Percentiles rank a stretch among this genome's conserved stretches.
These are phyloP conservation scores for Sugiyamaella pinicola DNA, from an alignment of 1,139 yeast species.

Conservation along the genomic window DNA sequence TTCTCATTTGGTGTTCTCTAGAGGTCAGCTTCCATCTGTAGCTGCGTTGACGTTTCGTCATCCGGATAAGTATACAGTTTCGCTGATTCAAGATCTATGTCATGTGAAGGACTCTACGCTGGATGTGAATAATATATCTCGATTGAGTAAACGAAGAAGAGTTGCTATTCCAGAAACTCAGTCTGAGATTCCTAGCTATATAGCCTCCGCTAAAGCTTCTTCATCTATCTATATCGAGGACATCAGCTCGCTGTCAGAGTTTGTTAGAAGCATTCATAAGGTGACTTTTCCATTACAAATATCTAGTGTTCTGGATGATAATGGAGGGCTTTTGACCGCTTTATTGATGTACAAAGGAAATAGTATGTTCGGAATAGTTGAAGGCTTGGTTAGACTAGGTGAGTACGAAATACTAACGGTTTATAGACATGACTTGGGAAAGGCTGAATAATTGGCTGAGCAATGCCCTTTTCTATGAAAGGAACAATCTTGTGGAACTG, in stretches of 20 bases:
- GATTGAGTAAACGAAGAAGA: conserved; percentile 19
- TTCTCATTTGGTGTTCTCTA: conserved; percentile 36
- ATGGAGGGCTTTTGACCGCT: conserved; percentile 29
- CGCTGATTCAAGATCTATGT: conserved; percentile 25
- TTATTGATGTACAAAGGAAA: conserved; percentile 32
- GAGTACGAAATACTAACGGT: conserved; percentile 10
- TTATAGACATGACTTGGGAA: conserved; percentile 29
- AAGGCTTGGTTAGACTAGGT: too few species aligned
- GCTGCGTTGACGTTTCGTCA: conserved; percentile 35
- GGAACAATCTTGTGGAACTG: conserved; percentile 18
- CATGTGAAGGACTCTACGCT: conserved; percentile 28
- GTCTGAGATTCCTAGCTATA: neutral
- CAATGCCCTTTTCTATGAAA: conserved; percentile 27
- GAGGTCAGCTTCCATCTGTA: conserved; percentile 30
- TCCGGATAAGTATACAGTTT: conserved; percentile 35
- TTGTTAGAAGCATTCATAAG: conserved; percentile 31
- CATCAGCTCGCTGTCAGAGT: conserved; percentile 28
- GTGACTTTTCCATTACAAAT: conserved; percentile 35
- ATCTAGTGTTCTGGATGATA: conserved; percentile 31
- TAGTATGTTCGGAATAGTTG: conserved; percentile 11
- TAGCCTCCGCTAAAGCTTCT: neutral
- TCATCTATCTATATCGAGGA: conserved; percentile 27
- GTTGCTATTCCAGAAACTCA: conserved; percentile 20
- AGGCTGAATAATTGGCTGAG: conserved; percentile 36
- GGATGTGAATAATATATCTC: conserved; percentile 1